Evolutionary conservation across 2,329 filamentous ascomycete species (phyloP).

Genomic region (Hirsutella thompsonii): DNA sequence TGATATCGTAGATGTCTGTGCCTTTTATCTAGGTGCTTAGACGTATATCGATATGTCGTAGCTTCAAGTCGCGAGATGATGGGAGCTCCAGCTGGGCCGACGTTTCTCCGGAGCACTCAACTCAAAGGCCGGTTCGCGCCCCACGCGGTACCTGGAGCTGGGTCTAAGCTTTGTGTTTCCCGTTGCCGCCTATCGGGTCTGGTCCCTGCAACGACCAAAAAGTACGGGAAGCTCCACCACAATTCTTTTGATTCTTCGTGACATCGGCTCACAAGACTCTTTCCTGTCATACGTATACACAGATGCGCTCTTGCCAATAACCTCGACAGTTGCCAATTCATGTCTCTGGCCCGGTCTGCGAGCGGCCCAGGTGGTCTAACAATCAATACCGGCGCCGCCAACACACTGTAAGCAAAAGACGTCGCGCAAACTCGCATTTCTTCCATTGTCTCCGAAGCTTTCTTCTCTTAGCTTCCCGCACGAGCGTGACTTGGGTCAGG

Average conservation of each 20-base stretch:
- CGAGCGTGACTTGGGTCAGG: too few relatives aligned
- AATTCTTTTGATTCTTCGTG: neutral
- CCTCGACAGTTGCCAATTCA: slow-evolving; percentile 11
- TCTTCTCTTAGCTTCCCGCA: neutral
- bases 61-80: neutral
- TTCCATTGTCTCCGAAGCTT: neutral
- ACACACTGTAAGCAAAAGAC: slow-evolving; percentile 24
- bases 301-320: neutral
- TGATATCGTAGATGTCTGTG: neutral
- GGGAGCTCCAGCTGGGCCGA: slow-evolving; percentile 9
- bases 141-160: neutral
- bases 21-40: neutral
- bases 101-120: slow-evolving; percentile 14
- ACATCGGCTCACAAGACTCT: neutral
- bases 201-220: neutral
- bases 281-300: neutral
- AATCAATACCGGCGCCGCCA: slow-evolving; percentile 51
- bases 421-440: neutral
- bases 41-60: neutral
- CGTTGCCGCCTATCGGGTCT: neutral
- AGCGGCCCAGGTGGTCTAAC: slow-evolving; percentile 48
- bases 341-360: slow-evolving; percentile 42
- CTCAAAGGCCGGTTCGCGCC: neutral
- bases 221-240: slow-evolving; percentile 1
- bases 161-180: neutral